Evolutionary conservation across 164 flowering plant species (phyloP).

Genomic region (Pachysandra terminalis): DNA sequence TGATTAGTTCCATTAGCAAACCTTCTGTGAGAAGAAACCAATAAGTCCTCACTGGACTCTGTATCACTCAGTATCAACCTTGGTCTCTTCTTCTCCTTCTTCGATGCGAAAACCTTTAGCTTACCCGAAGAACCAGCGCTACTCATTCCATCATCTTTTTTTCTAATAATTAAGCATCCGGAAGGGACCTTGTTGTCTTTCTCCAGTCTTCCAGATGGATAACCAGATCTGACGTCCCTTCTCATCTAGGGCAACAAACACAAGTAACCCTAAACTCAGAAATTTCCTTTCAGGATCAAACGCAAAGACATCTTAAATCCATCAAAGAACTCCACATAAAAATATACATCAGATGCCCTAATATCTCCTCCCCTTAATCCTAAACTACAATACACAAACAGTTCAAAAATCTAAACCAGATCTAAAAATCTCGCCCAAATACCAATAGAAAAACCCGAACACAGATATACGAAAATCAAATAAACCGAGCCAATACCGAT

Average conservation of each 20-base stretch:
- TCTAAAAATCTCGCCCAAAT: conserved; percentile 1
- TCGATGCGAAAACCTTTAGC: conserved; percentile 17
- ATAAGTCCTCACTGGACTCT: conserved; percentile 46
- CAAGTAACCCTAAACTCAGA: conserved; percentile 16
- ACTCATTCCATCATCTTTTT: conserved; percentile 34
- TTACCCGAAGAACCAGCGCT: conserved; percentile 28
- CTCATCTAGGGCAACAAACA: conserved; percentile 32
- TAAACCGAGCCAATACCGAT: not conserved
- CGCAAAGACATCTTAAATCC: conserved; percentile 8
- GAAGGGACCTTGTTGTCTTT: conserved; percentile 47
- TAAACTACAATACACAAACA: no score
- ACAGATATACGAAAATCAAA: not conserved
- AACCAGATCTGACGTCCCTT: conserved; percentile 37
- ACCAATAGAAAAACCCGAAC: not conserved
- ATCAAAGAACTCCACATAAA: conserved; percentile 1
- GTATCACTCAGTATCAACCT: conserved; percentile 41
- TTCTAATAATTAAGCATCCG: conserved; percentile 42
- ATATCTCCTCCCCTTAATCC: not conserved
- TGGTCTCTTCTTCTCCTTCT: conserved; percentile 48
- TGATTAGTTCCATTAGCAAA: conserved; percentile 17
- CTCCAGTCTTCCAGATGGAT: conserved; percentile 29
- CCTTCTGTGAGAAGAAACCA: conserved; percentile 20
- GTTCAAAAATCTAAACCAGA: not conserved
- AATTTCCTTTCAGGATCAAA: not conserved
- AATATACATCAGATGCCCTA: conserved; percentile 6